Base-by-base conservation (phyloP, 805 yeast genomes). In the Starmerella ratchasimensis region DNA sequence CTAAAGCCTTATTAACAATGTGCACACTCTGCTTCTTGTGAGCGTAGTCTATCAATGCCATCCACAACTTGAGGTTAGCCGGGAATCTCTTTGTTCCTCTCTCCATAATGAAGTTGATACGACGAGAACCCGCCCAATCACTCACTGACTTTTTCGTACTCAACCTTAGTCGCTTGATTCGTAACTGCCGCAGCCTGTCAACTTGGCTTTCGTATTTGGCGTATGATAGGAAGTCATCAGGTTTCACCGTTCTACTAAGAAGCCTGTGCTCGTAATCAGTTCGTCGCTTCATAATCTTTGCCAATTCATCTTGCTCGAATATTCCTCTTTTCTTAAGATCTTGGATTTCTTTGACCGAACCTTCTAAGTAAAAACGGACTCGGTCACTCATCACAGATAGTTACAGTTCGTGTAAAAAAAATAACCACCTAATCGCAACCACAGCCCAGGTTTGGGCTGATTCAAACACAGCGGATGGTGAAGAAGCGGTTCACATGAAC, bases 221-320 rank as follows among this genome's bases (percentile, higher is more conserved):
- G 56, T 90, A 90, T 48, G 71, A 70, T 39, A 81, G 55, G 53
- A 75, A 93, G 57, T 88, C 97, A 37, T 71, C 62, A 2, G 82
- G 71, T 45, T 70, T 74, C 10, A 86, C 72, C 1, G 90, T 93
- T 58, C 97, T 69, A 30, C 93, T 81, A 31, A 72, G 71, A 37
- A 90, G 71, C 40, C 94, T 63, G 57, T 90, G 94, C 60, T 90
- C 99, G 51, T 84, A 90, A 59, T 86, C 96, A 0, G 96, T 88
- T 62, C 98, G 71, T 54, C 84, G 72, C 61, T 90, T 76, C 83
- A 88, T 82, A 37, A 90, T 78, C 64, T 70, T 68, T 28, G 77
- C 74, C 47, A 84, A 74, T 59, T 90, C 98, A 48, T 71, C 71
- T 49, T 80, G 80, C 29, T 74, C 77, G 57, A 90, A 90, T 4